Conservation (phyloP, 1,284 basidiomycete species). For the Cutaneotrichosporon mucoides region DNA sequence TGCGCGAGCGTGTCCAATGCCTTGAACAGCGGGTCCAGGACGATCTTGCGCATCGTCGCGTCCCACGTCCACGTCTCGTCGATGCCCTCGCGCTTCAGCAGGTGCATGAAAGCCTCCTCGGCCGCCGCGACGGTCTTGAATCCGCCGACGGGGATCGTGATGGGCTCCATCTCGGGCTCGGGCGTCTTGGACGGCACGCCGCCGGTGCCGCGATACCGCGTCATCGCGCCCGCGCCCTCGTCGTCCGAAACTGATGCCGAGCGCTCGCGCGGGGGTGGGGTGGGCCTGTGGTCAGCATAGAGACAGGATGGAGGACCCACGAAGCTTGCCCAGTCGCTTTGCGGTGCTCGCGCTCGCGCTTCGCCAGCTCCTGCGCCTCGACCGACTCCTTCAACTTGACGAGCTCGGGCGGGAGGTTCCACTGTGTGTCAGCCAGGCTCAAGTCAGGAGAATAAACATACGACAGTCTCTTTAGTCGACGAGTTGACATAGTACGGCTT, state of each 20-base stretch:
- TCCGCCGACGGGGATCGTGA: constrained; percentile 76
- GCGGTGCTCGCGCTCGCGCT: constrained; percentile 13
- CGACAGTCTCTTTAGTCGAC: constrained; percentile 48
- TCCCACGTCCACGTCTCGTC: constrained; percentile 97
- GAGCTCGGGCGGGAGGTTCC: constrained; percentile 90
- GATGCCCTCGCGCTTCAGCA: constrained; percentile 81
- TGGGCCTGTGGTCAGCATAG: constrained; percentile 9
- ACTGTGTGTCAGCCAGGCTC: constrained; percentile 51
- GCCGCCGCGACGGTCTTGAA: constrained; percentile 82
- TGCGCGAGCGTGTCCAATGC: constrained; percentile 88
- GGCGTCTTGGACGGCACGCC: constrained; percentile 1
- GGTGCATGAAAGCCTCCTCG: constrained; percentile 86
- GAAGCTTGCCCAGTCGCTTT: constrained; percentile 23
- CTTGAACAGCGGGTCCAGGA: constrained; percentile 97
- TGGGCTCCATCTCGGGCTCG: constrained; percentile 18
- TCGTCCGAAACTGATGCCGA: constrained; percentile 1
- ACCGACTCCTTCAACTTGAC: constrained; percentile 72
- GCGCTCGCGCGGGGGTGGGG: background rate
- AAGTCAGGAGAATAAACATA: constrained; percentile 6
- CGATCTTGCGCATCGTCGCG: constrained; percentile 92
- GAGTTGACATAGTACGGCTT: constrained; percentile 88
- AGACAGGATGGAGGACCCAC: too few relatives aligned
- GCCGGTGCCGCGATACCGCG: constrained; percentile 1
- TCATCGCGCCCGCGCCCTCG: constrained; percentile 5
- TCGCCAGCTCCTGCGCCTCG: constrained; percentile 60